Conservation (phyloP, 495 filamentous ascomycete species). For the Penicillium bialowiezense region DNA sequence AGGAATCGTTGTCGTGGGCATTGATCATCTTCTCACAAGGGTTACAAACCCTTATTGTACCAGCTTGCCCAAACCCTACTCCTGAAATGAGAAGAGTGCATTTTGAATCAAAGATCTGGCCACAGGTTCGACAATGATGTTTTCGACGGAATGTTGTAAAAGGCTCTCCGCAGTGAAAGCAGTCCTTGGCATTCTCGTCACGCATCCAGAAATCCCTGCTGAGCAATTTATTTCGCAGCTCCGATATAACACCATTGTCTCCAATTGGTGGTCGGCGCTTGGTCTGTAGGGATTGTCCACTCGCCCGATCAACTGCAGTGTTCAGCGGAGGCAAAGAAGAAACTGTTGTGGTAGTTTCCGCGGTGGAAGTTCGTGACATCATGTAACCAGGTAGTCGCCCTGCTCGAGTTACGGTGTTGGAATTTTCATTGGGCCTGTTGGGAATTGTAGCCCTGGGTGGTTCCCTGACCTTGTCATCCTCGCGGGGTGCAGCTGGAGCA, state of each 20-base stretch:
- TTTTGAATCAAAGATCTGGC: constrained; percentile 96
- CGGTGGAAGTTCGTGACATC: constrained; percentile 34
- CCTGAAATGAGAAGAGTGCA: constrained; percentile 90
- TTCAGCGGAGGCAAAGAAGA: constrained; percentile 34
- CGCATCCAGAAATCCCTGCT: constrained; percentile 99
- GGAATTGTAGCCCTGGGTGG: constrained; percentile 19
- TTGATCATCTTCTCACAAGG: constrained; percentile 92
- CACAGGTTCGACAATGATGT: constrained; percentile 90
- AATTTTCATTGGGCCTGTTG: constrained; percentile 21
- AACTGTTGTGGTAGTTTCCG: constrained; percentile 27
- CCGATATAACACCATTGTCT: constrained; percentile 30
- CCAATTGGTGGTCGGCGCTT: constrained; percentile 19
- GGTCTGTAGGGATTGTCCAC: constrained; percentile 16
- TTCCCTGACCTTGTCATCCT: constrained; percentile 24
- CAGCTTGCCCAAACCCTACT: constrained; percentile 79
- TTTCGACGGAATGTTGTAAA: constrained; percentile 95
- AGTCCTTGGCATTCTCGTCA: constrained; percentile 97
- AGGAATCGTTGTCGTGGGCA: constrained; percentile 84
- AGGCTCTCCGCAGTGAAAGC: constrained; percentile 83
- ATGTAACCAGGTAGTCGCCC: constrained; percentile 35
- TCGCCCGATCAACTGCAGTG: constrained; percentile 22
- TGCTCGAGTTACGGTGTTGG: constrained; percentile 14
- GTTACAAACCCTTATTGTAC: constrained; percentile 87
- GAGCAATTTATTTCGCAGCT: constrained; percentile 77
- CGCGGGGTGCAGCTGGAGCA: constrained; percentile 34